Evolutionary conservation across 768 basidiomycete species (phyloP).

Genomic region (Rhodotorula paludigena): DNA sequence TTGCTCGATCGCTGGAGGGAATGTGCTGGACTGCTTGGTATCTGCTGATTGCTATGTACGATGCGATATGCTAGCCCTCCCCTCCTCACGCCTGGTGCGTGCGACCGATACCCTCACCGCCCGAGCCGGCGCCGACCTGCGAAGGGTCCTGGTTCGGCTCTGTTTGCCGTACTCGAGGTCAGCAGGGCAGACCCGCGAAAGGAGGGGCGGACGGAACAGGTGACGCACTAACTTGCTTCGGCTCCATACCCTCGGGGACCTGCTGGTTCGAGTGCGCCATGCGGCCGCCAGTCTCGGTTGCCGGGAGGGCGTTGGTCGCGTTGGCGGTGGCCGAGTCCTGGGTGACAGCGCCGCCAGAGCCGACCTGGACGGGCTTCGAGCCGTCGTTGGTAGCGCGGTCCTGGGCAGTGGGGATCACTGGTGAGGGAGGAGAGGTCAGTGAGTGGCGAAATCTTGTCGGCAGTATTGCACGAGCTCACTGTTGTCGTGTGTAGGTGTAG

Average conservation of each 20-base stretch:
- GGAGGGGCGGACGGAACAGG: not conserved
- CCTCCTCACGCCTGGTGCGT: not conserved
- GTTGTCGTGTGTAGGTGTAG: not conserved
- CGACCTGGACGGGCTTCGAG: constrained; percentile 1
- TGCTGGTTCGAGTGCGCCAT: constrained; percentile 6
- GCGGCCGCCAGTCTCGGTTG: constrained; percentile 8
- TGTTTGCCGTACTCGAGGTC: not conserved
- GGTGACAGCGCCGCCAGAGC: not conserved
- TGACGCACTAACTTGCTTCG: constrained; percentile 1
- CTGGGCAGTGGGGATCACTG: constrained; percentile 5
- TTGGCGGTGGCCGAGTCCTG: constrained; percentile 1
- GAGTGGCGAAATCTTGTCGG: not conserved
- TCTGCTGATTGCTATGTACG: too few relatives aligned
- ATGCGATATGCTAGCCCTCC: too few relatives aligned
- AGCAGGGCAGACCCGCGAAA: not conserved
- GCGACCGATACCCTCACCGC: not conserved
- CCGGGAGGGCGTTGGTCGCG: not conserved
- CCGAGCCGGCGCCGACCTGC: not conserved
- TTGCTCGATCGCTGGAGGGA: too few relatives aligned
- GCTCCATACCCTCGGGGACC: not conserved
- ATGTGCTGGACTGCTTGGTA: too few relatives aligned
- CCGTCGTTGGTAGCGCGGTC: constrained; percentile 14
- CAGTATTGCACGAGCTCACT: not conserved
- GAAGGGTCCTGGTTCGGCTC: not conserved
- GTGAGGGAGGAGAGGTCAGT: not conserved